phyloP scores from a whole-genome alignment of 192 early-diverging fungal species.

The Backusella tarrabulga region DNA sequence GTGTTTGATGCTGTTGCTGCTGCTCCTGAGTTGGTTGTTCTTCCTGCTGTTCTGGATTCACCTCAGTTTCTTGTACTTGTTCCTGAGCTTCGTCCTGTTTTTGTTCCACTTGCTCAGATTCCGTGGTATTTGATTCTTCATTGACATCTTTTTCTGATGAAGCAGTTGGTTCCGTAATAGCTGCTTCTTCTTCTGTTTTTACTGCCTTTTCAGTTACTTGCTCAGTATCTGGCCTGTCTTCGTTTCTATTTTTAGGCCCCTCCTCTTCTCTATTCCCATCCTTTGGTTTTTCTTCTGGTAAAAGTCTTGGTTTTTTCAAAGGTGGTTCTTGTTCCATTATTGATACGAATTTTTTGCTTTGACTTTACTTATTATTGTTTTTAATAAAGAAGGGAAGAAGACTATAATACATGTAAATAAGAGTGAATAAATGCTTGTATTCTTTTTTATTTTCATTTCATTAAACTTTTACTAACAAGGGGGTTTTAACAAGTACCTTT shows the following conservation, averaged over 20 bases:
- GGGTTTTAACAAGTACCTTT: not conserved
- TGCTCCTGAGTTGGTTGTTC: not conserved
- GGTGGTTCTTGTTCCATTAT: conserved; percentile 1
- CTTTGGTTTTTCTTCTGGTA: not conserved
- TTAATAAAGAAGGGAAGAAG: not conserved
- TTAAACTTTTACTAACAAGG: not conserved
- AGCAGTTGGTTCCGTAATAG: not conserved
- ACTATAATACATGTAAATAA: not conserved
- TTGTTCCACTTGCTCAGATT: not conserved
- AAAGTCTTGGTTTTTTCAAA: not conserved
- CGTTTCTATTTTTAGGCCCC: not conserved
- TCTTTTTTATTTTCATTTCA: not conserved
- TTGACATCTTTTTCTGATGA: not conserved
- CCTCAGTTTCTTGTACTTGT: not conserved
- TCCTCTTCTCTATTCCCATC: not conserved
- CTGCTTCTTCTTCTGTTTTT: not conserved
- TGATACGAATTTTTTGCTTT: not conserved
- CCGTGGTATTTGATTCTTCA: not conserved
- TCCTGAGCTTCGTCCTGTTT: not conserved
- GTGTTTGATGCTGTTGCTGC: not conserved
- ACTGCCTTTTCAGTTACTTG: not conserved
- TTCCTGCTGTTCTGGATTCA: not conserved
- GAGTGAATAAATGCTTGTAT: not conserved
- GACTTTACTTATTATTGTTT: not conserved
- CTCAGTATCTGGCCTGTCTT: not conserved